These are phyloP conservation scores for Gossypium mustelinum DNA, from an alignment of 345 rosid genomes.

Conservation along the genomic window DNA sequence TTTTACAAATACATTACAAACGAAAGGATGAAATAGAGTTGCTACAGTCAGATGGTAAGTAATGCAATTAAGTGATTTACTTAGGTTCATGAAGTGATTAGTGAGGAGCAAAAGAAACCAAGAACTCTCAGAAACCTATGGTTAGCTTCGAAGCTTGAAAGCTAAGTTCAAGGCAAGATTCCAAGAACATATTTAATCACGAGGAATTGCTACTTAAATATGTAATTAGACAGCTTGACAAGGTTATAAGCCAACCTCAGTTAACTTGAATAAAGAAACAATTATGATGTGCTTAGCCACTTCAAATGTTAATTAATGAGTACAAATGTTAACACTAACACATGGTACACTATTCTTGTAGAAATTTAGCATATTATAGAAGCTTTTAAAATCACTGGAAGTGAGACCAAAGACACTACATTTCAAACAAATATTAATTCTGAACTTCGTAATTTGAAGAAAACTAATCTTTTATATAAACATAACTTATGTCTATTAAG, in stretches of 20 bases:
- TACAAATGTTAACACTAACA: background rate
- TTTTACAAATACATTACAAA: slow-evolving; percentile 11
- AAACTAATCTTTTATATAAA: background rate
- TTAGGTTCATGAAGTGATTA: background rate
- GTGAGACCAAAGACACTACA: background rate
- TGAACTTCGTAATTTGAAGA: background rate
- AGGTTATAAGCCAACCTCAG: background rate
- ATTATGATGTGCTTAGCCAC: background rate
- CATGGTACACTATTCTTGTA: background rate
- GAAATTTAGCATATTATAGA: background rate
- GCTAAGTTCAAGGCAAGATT: background rate
- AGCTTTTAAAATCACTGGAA: background rate
- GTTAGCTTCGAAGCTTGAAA: background rate
- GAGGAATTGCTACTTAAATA: background rate
- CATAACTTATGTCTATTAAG: background rate
- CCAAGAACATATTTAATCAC: background rate
- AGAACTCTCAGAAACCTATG: background rate
- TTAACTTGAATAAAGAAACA: background rate
- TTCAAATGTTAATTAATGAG: background rate
- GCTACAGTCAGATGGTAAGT: background rate
- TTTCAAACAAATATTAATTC: background rate
- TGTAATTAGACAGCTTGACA: background rate
- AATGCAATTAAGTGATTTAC: background rate
- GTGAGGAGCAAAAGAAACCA: background rate
- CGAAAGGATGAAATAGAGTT: background rate